Evolutionary conservation across 2,329 filamentous ascomycete species (phyloP), one percentile per base, ranked within the genome.

Genomic region (Fusarium solani-melongenae): DNA sequence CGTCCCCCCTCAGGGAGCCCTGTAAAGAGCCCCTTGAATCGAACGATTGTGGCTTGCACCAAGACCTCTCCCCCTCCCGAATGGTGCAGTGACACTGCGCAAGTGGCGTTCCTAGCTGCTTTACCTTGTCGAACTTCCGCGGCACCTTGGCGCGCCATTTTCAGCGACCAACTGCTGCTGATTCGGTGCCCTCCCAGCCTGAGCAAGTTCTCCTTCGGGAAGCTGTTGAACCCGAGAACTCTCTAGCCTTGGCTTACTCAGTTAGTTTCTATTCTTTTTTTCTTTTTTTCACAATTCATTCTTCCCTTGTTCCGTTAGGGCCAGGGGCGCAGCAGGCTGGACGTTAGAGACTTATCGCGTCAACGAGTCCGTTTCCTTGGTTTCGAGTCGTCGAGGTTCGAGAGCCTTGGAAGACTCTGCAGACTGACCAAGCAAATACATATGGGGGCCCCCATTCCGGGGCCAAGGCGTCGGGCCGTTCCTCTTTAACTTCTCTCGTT

Each of bases 31-130:
- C 46, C 46, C 46, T 53, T 53, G 36, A 59, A 41, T 59, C 56
- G 56, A 41, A 41, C 36, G 36, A 59, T 59, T 31, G 56, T 59
- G 56, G 56, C 56, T 59, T 59, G 56, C 34, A 27, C 22, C 46
- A 51, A 51, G 24, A n/a, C 15, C 6, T 31, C 11, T 14, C 46
- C 17, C 27, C 46, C 27, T 53, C 27, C 24, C 7, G 27, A 31
- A 31, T 31, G 20, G 46, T 31, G 20, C 27, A 53, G 46, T 53
- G 20, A 29, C 46, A 53, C 17, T 53, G 46, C 46, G 27, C 46
- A 53, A 31, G 46, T 53, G 46, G 46, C 46, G 46, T 29, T 31
- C 31, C 24, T 53, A 53, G 46, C 27, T 53, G 46, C 46, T 31
- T 53, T 31, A 53, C 46, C 27, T 53, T 31, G 14, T 27, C 17